phyloP scores from a whole-genome alignment of 805 yeast genomes.

The Saccharomycopsis vini region DNA sequence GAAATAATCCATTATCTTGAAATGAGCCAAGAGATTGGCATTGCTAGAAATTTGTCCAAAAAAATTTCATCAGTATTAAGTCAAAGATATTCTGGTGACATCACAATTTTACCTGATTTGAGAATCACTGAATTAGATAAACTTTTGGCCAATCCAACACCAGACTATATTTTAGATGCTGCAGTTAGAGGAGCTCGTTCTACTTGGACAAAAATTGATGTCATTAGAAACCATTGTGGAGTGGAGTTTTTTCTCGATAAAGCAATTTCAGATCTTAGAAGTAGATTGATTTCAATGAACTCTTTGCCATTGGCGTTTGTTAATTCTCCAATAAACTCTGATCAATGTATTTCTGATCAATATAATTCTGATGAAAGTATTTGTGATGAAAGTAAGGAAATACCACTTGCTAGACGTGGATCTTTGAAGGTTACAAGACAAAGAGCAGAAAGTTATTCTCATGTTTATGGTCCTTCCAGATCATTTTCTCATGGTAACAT shows the following conservation, averaged over 20 bases:
- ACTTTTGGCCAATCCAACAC: slow-evolving; percentile 73
- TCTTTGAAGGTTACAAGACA: neutral
- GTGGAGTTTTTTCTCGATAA: slow-evolving; percentile 81
- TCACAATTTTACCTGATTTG: slow-evolving; percentile 81
- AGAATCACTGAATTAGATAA: slow-evolving; percentile 48
- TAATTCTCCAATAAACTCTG: slow-evolving; percentile 12
- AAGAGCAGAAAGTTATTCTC: slow-evolving; percentile 3
- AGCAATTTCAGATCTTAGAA: slow-evolving; percentile 38
- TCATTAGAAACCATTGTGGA: slow-evolving; percentile 82
- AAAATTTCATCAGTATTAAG: slow-evolving; percentile 68
- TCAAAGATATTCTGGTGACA: slow-evolving; percentile 88
- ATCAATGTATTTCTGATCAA: neutral
- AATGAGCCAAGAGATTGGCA: slow-evolving; percentile 64
- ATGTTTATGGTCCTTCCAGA: neutral
- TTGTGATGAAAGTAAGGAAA: neutral
- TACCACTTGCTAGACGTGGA: neutral
- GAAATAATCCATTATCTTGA: slow-evolving; percentile 76
- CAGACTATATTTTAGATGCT: slow-evolving; percentile 60
- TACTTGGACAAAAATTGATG: slow-evolving; percentile 86
- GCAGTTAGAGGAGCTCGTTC: slow-evolving; percentile 80
- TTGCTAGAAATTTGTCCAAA: slow-evolving; percentile 62
- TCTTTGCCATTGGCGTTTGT: slow-evolving; percentile 11
- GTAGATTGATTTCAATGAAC: slow-evolving; percentile 12
- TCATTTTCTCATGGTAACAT: slow-evolving; percentile 13
- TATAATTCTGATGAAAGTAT: neutral